Percentiles rank a stretch among this genome's conserved stretches.
Evolutionary conservation across 148 eudicot genomes (phyloP).

Genomic region (Rhododendron vialii): DNA sequence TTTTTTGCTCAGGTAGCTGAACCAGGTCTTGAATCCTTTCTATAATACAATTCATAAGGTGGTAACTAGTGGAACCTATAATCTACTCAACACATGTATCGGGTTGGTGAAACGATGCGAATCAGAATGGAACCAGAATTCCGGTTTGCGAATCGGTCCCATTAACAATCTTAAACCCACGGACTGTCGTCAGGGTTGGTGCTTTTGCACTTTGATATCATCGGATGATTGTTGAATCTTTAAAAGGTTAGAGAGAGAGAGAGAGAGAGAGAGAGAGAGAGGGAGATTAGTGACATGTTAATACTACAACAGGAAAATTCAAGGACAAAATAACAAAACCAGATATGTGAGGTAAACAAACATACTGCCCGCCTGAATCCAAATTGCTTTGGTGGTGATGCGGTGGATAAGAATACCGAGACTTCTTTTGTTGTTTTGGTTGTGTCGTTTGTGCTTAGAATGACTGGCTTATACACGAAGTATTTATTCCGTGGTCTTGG

Average conservation of each 20-base stretch:
- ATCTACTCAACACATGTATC: background rate
- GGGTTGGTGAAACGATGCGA: background rate
- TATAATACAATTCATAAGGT: no score
- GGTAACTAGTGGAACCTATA: background rate
- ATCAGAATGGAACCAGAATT: background rate
- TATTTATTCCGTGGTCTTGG: no score
- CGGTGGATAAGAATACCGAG: background rate
- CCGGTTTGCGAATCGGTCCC: background rate
- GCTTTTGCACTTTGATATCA: background rate
- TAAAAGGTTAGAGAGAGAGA: background rate
- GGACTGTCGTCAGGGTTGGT: background rate
- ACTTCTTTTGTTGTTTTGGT: background rate
- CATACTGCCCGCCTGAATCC: background rate
- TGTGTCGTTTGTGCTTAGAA: background rate
- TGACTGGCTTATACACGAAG: no score
- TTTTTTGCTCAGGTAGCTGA: background rate
- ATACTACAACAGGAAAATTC: background rate
- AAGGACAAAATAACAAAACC: background rate
- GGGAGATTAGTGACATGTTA: background rate
- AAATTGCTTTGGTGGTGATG: background rate
- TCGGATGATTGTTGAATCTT: no score
- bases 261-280: background rate
- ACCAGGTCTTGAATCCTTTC: background rate
- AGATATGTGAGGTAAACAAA: background rate
- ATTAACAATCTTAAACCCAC: background rate